Evolutionary conservation across 1,284 basidiomycete species (phyloP), one percentile per base, ranked within the genome.

Genomic region (Pseudozyma sp.): DNA sequence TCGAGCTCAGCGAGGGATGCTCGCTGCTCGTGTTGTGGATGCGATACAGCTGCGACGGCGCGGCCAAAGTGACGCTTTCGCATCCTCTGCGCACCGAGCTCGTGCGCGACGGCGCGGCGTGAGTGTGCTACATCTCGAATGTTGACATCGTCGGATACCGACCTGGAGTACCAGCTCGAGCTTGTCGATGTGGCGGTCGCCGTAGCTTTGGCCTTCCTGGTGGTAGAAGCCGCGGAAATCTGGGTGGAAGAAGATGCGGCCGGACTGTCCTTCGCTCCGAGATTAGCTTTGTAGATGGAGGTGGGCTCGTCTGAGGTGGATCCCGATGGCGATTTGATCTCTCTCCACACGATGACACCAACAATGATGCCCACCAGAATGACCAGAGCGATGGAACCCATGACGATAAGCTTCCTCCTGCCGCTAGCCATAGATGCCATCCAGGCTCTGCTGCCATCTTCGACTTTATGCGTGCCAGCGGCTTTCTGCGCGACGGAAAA

Each of bases 341-440:
- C 79, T n/a, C 79, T 56, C 79, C 79, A 81, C 17, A 79, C 68
- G 11, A 81, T 75, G 46, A 80, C 63, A 17, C 73, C 76, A 24
- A 75, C 75, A 35, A 81, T 78, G 47, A 68, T 50, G 5, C 73
- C 76, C n/a, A 78, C 68, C 14, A 78, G 44, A 5, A 42, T n/a
- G 43, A 65, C 16, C 16, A 74, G 62, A 6, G 58, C 61, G 29
- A 78, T 54, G 31, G 67, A 50, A 24, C 67, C 65, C 54, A 80
- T 75, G 29, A 77, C 65, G 49, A 68, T 59, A 42, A 71, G 55
- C 64, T 77, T 79, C 16, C 60, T 54, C 44, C 43, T 62, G 3
- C 70, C 60, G 9, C 13, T 67, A 6, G 61, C 62, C 65, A 72
- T 77, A 13, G 44, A 31, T 1, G 58, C 54, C 57, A 66, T 60